Evolutionary conservation across 2,329 filamentous ascomycete species (phyloP), one percentile per base, ranked within the genome.

Genomic region (Colletotrichum lindemuthianum): DNA sequence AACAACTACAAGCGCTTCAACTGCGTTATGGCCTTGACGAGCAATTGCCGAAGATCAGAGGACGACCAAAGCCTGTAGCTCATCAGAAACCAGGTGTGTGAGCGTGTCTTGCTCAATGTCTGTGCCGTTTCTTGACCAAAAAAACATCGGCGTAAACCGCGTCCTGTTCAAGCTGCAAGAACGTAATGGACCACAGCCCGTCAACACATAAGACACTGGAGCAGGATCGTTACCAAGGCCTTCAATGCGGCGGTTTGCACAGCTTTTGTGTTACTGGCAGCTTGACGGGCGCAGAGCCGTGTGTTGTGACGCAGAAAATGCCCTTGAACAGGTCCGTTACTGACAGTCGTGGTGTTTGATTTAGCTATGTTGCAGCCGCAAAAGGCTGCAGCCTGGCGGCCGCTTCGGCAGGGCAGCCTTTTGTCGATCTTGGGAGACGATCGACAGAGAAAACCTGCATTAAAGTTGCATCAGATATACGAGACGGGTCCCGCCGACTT

Each of bases 361-460:
- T 65, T 61, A 52, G 52, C 58, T 57, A 6, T 36, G 50, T 61
- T 52, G 16, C 51, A 57, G 51, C 58, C 40, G 58, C 58, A 61
- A 24, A n/a, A 50, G 45, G 58, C 51, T 65, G 58, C 47, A 65
- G 41, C 15, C n/a, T 40, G 47, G 47, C 51, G 51, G 47, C 51
- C 51, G 51, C 13, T 24, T 43, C 36, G 34, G 37, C 51, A 44
- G 56, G 44, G 33, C 52, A 37, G 47, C 50, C 39, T 43, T 15
- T 33, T 51, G 61, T 56, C 58, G 51, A 61, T 65, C 58, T 11
- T 37, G 49, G 45, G 37, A 15, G 50, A 50, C 51, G 51, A 63
- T 65, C 61, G 32, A n/a, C 24, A 32, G 45, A 15, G 12, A 50
- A 33, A 36, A 37, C 33, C 33, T 54, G 44, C 36, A 15, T 33